Conservation (phyloP, 2,329 filamentous ascomycete genomes). For the Arachnomyces sp. region DNA sequence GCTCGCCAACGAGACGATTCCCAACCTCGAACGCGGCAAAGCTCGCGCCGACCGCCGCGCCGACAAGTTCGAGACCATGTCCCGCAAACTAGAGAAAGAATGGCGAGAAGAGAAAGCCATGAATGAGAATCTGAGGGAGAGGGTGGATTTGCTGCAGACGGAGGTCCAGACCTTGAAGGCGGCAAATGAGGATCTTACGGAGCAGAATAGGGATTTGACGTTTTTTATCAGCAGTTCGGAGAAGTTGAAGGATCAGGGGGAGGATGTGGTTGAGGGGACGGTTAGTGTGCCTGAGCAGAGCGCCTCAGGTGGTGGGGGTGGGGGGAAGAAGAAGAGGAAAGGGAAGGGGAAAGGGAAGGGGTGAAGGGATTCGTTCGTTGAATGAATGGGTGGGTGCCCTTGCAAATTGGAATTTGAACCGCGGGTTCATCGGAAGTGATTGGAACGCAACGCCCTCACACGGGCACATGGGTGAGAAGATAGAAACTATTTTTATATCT, state of each 20-base stretch:
- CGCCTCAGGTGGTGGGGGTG: conserved; percentile 39
- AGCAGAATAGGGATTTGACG: conserved; percentile 77
- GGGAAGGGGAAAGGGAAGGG: conserved; percentile 22
- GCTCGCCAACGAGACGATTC: conserved; percentile 51
- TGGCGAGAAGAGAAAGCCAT: conserved; percentile 82
- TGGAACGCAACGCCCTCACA: no score
- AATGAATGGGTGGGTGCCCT: background rate
- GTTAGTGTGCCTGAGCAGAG: conserved; percentile 53
- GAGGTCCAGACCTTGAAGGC: conserved; percentile 49
- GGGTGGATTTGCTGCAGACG: conserved; percentile 59
- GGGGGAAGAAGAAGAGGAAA: conserved; percentile 45
- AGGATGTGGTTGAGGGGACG: conserved; percentile 67
- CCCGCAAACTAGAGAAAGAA: conserved; percentile 64
- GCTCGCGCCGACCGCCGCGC: conserved; percentile 60
- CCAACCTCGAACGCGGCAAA: conserved; percentile 63
- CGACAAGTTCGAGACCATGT: conserved; percentile 64
- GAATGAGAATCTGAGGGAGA: conserved; percentile 67
- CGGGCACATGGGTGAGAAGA: no score
- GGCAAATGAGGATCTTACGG: conserved; percentile 64
- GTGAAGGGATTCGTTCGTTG: no score
- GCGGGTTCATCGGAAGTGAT: background rate
- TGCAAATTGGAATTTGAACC: background rate
- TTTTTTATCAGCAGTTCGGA: conserved; percentile 83
- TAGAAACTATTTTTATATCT: no score
- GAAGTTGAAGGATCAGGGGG: conserved; percentile 61